Conservation (phyloP, 1,284 basidiomycete species). For the Coniferiporia sulphurascens region DNA sequence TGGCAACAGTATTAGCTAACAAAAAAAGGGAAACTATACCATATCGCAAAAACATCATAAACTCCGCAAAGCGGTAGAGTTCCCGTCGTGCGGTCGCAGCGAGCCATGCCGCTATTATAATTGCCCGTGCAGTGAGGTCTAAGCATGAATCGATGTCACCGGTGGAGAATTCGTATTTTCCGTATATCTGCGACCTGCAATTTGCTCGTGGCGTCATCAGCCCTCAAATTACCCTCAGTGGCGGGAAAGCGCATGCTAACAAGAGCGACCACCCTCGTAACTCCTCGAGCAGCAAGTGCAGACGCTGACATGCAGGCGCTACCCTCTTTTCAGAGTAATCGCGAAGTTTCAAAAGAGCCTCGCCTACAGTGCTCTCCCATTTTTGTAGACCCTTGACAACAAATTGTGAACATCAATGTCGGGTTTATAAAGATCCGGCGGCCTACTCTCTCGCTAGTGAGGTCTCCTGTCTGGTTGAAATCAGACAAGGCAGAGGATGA, state of each 20-base stretch:
- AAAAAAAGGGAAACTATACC: constrained; percentile 40
- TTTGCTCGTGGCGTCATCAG: constrained; percentile 15
- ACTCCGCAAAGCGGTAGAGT: constrained; percentile 66
- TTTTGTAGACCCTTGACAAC: constrained; percentile 60
- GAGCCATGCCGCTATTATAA: constrained; percentile 64
- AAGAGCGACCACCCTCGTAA: constrained; percentile 68
- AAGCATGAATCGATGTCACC: constrained; percentile 49
- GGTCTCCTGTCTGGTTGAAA: constrained; percentile 70
- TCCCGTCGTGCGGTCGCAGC: constrained; percentile 61
- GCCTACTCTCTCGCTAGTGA: constrained; percentile 73
- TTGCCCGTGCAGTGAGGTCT: constrained; percentile 46
- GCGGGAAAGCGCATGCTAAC: constrained; percentile 38
- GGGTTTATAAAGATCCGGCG: constrained; percentile 6
- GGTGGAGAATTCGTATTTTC: constrained; percentile 46
- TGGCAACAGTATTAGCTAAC: constrained; percentile 6
- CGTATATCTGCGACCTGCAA: constrained; percentile 41
- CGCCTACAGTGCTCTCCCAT: constrained; percentile 70
- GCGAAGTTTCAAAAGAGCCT: constrained; percentile 64
- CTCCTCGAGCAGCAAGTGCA: constrained; percentile 71
- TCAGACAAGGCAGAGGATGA: constrained; percentile 63
- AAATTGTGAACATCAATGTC: constrained; percentile 21
- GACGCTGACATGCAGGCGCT: constrained; percentile 67
- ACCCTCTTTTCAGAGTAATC: constrained; percentile 67
- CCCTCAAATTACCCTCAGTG: not conserved
- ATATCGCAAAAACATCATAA: constrained; percentile 70